Conservation (phyloP, 305 asterid species). For the Salvia sclarea region DNA sequence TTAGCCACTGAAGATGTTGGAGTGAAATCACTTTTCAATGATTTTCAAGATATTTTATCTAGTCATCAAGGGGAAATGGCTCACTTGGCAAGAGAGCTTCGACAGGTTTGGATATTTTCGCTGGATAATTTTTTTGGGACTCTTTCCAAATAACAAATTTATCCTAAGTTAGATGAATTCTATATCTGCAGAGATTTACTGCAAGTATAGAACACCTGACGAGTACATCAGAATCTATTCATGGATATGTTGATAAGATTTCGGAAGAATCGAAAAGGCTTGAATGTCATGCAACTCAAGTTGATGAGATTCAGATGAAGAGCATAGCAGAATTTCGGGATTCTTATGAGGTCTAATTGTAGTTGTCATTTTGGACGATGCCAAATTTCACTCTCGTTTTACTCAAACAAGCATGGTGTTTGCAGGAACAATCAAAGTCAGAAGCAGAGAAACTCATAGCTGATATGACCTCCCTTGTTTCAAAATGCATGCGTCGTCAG, state of each 20-base stretch:
- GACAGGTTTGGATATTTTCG: slow-evolving; percentile 55
- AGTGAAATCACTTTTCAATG: slow-evolving; percentile 58
- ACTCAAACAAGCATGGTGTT: slow-evolving; percentile 33
- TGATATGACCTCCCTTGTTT: slow-evolving; percentile 71
- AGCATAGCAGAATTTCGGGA: slow-evolving; percentile 66
- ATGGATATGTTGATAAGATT: slow-evolving; percentile 53
- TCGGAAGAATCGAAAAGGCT: slow-evolving; percentile 62
- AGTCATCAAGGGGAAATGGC: slow-evolving; percentile 73
- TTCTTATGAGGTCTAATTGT: slow-evolving; percentile 64
- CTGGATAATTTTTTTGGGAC: not conserved
- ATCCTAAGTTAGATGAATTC: not conserved
- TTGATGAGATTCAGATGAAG: slow-evolving; percentile 63
- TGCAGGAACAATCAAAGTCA: slow-evolving; percentile 70
- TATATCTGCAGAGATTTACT: slow-evolving; percentile 54
- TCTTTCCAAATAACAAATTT: not conserved
- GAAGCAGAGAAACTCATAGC: slow-evolving; percentile 78
- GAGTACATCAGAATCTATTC: slow-evolving; percentile 58
- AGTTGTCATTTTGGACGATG: slow-evolving; percentile 4
- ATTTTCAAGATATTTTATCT: slow-evolving; percentile 60
- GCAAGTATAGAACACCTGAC: slow-evolving; percentile 55
- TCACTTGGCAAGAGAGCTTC: slow-evolving; percentile 71
- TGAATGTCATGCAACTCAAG: slow-evolving; percentile 54
- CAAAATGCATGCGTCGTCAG: slow-evolving; percentile 68
- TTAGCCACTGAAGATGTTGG: slow-evolving; percentile 59
- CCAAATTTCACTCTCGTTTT: slow-evolving; percentile 10